Conservation (phyloP, 2,329 filamentous ascomycete genomes). For the Fusarium albosuccineum region DNA sequence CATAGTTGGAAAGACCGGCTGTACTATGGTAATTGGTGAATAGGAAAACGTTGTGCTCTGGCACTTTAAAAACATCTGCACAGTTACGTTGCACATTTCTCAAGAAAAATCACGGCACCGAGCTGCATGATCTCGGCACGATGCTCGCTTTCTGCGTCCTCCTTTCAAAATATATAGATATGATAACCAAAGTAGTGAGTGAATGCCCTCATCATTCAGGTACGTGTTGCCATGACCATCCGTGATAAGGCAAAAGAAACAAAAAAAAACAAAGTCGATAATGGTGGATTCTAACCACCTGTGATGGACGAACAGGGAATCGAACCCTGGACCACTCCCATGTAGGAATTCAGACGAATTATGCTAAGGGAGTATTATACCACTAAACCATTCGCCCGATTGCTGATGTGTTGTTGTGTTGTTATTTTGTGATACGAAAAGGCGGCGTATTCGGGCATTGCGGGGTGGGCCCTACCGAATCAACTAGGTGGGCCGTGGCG, state of each 20-base stretch:
- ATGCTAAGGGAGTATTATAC: conserved; percentile 47
- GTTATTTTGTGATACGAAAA: not conserved
- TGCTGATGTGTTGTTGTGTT: not conserved
- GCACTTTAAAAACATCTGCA: too few species aligned
- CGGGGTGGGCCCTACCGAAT: not conserved
- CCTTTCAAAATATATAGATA: too few species aligned
- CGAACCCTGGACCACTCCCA: conserved; percentile 42
- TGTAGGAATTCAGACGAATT: too few species aligned
- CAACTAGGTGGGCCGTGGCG: not conserved
- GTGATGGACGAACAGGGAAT: conserved; percentile 44
- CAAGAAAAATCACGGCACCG: too few species aligned
- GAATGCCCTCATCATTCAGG: too few species aligned
- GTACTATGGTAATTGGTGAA: conserved; percentile 76
- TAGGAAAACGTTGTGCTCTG: conserved; percentile 41
- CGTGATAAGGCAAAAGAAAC: too few species aligned
- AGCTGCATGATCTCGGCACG: too few species aligned
- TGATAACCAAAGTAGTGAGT: too few species aligned
- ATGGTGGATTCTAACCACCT: conserved; percentile 33
- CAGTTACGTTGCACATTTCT: too few species aligned
- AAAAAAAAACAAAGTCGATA: not conserved
- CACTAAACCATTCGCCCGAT: conserved; percentile 47
- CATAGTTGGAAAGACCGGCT: conserved; percentile 75
- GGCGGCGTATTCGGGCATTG: conserved; percentile 18
- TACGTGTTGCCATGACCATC: too few species aligned
- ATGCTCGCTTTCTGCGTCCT: too few species aligned